These are phyloP conservation scores for Podila epigama DNA, from an alignment of 192 early-diverging fungal species.

Conservation along the genomic window DNA sequence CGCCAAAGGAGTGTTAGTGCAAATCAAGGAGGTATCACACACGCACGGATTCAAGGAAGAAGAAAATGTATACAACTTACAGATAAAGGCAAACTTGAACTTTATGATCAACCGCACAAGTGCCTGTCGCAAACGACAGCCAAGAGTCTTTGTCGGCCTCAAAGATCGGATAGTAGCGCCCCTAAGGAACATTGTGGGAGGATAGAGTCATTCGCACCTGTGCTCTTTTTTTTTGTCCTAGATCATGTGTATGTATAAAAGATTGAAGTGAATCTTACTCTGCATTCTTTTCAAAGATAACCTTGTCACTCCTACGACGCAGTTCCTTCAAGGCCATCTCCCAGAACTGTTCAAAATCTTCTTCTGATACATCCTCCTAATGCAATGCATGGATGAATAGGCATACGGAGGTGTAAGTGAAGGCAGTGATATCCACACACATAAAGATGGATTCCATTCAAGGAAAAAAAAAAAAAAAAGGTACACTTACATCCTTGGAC, in stretches of 20 bases:
- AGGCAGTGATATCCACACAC: too few relatives aligned
- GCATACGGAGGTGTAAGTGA: neutral
- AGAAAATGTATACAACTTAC: slow-evolving; percentile 6
- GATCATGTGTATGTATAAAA: neutral
- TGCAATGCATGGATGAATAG: neutral
- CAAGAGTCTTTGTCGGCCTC: slow-evolving; percentile 26
- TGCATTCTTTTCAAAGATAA: slow-evolving; percentile 27
- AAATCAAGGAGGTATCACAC: neutral
- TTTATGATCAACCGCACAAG: slow-evolving; percentile 39
- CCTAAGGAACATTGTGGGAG: slow-evolving; percentile 1
- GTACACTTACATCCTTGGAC: slow-evolving; percentile 6
- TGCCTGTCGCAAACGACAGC: slow-evolving; percentile 23
- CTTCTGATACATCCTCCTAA: slow-evolving; percentile 39
- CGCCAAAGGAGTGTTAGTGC: neutral
- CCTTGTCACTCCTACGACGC: slow-evolving; percentile 18
- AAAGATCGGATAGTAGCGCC: slow-evolving; percentile 30
- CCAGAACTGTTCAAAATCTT: slow-evolving; percentile 49
- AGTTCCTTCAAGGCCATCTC: slow-evolving; percentile 39
- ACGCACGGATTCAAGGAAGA: neutral
- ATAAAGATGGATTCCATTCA: too few relatives aligned
- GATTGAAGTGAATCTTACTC: neutral
- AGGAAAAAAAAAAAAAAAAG: neutral
- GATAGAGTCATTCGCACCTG: too few relatives aligned
- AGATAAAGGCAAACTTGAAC: slow-evolving; percentile 19
- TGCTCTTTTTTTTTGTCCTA: neutral